phyloP scores from a whole-genome alignment of 2,329 filamentous ascomycete genomes.

The Aspergillus tanneri region DNA sequence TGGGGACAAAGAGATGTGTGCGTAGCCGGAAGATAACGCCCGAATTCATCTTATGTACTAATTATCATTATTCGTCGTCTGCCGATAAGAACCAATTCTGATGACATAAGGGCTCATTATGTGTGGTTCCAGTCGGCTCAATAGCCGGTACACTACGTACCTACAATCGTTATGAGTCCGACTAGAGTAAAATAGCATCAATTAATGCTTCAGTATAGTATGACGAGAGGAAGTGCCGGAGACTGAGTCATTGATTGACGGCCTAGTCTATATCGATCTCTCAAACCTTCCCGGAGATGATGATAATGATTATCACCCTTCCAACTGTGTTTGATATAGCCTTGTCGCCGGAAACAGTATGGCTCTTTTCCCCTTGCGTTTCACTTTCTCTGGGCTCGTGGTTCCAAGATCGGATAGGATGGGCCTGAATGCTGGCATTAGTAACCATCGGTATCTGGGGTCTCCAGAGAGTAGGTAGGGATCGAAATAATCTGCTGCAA shows the following conservation, averaged over 20 bases:
- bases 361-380: conserved; percentile 21
- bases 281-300: background rate
- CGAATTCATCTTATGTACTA: background rate
- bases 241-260: background rate
- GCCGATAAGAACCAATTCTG: conserved; percentile 9
- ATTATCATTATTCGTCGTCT: conserved; percentile 8
- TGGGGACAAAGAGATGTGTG: conserved; percentile 6
- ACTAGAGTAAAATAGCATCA: background rate
- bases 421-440: conserved; percentile 14
- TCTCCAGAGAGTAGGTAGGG: background rate
- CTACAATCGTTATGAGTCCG: background rate
- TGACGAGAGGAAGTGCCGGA: background rate
- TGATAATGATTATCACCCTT: conserved; percentile 1
- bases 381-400: conserved; percentile 21
- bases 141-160: background rate
- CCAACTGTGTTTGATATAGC: conserved; percentile 17
- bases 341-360: conserved; percentile 18
- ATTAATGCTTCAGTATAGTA: background rate
- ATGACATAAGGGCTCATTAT: conserved; percentile 11
- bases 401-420: conserved; percentile 20
- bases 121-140: background rate
- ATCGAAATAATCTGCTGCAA: conserved; percentile 15
- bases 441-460: conserved; percentile 2
- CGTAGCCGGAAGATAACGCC: conserved; percentile 1
- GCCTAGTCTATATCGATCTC: background rate